These are phyloP conservation scores for Pseudomonodictys pantanalensis DNA, from an alignment of 495 filamentous ascomycete species.

Conservation along the genomic window DNA sequence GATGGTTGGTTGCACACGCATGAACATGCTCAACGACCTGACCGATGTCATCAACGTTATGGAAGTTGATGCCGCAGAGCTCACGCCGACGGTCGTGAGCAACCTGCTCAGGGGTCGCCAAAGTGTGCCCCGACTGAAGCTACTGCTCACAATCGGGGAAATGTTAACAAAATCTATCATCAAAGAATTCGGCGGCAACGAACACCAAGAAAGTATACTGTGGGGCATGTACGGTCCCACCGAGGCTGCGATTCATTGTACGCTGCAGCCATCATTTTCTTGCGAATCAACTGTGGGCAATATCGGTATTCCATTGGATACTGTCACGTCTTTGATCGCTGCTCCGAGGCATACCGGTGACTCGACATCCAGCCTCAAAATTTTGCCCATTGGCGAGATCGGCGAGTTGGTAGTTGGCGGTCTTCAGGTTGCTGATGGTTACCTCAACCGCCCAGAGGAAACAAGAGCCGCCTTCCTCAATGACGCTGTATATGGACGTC, in stretches of 20 bases:
- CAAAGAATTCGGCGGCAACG: slow-evolving; percentile 62
- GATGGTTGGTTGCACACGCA: slow-evolving; percentile 64
- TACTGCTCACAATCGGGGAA: slow-evolving; percentile 81
- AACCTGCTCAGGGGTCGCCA: slow-evolving; percentile 61
- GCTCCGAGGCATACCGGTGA: slow-evolving; percentile 26
- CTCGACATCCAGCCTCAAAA: slow-evolving; percentile 24
- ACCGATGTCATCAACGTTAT: slow-evolving; percentile 59
- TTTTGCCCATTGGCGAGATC: slow-evolving; percentile 62
- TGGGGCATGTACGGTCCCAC: slow-evolving; percentile 89
- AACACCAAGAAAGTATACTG: slow-evolving; percentile 50
- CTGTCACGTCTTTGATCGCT: slow-evolving; percentile 72
- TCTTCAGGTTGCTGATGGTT: slow-evolving; percentile 71
- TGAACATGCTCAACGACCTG: slow-evolving; percentile 66
- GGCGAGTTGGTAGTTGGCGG: slow-evolving; percentile 87
- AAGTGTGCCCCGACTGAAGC: slow-evolving; percentile 56
- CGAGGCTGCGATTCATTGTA: slow-evolving; percentile 78
- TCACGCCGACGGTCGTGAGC: slow-evolving; percentile 77
- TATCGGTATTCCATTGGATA: slow-evolving; percentile 70
- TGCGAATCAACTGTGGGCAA: slow-evolving; percentile 54
- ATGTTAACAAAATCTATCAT: slow-evolving; percentile 74
- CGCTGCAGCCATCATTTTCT: slow-evolving; percentile 50
- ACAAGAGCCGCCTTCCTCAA: slow-evolving; percentile 67
- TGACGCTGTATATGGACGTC: slow-evolving; percentile 50
- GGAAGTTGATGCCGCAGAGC: slow-evolving; percentile 73
- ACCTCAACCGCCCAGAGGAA: slow-evolving; percentile 78